Percentiles rank a stretch among this genome's conserved stretches.
These are phyloP conservation scores for Eucalyptus tenuipes DNA, from an alignment of 345 rosid genomes.

Conservation along the genomic window DNA sequence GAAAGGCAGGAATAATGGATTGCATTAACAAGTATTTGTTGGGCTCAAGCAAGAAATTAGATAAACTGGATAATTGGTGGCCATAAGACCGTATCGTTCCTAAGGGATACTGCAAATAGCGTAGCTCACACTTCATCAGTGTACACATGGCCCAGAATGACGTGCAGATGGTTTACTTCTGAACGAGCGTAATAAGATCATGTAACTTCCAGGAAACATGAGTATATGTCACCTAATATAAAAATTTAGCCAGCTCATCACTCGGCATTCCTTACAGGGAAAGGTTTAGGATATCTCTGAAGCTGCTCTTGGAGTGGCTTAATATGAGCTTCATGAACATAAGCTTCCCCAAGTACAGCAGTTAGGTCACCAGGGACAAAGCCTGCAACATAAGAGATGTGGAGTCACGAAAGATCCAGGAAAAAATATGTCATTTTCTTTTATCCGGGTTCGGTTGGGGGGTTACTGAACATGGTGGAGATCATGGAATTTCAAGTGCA, in stretches of 20 bases:
- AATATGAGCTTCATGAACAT: slow-evolving; percentile 15
- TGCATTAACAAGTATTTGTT: neutral
- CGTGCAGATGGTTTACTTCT: neutral
- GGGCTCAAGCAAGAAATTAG: neutral
- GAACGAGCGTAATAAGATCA: neutral
- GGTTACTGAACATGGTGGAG: neutral
- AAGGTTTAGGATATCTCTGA: slow-evolving; percentile 21
- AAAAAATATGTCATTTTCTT: neutral
- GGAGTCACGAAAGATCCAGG: neutral
- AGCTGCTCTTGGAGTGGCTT: slow-evolving; percentile 29
- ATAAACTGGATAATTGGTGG: neutral
- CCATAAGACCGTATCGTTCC: neutral
- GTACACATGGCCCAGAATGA: neutral
- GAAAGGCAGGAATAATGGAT: neutral
- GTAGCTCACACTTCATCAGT: neutral
- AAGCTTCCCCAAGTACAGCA: slow-evolving; percentile 28
- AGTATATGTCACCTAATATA: neutral
- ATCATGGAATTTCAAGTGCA: neutral
- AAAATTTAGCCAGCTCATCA: neutral
- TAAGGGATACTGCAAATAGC: neutral
- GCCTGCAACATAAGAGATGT: slow-evolving; percentile 1
- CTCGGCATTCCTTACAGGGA: slow-evolving; percentile 12
- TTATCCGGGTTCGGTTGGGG: neutral
- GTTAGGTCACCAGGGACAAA: slow-evolving; percentile 28
- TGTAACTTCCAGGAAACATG: neutral